Evolutionary conservation across 139 green algal species (phyloP).

Genomic region (Spirogloea muscicola): DNA sequence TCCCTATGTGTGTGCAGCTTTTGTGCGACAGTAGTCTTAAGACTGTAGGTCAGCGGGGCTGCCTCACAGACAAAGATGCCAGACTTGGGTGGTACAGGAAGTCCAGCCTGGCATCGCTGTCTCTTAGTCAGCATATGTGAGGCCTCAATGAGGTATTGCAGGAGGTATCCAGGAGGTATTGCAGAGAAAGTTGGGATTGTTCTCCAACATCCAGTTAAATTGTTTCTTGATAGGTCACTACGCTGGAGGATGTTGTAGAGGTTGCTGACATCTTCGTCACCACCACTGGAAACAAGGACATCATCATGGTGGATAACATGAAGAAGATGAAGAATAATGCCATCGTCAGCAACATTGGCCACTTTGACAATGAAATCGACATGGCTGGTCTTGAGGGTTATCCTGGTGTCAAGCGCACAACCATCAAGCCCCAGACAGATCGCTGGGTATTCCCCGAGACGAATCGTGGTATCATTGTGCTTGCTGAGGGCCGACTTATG

Average conservation of each 20-base stretch:
- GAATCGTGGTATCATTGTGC: constrained; percentile 90
- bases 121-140: no score
- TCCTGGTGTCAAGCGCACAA: constrained; percentile 90
- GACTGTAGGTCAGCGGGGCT: no score
- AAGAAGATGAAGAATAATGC: constrained; percentile 99
- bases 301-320: constrained; percentile 94
- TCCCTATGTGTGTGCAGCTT: no score
- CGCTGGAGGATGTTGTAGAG: constrained; percentile 80
- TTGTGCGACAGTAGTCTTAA: no score
- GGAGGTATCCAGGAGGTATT: no score
- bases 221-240: no score
- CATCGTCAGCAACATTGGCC: constrained; percentile 99
- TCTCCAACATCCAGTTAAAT: no score
- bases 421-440: constrained; percentile 93
- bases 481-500: constrained; percentile 96
- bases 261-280: constrained; percentile 95
- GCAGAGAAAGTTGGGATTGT: no score
- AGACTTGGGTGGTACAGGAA: no score
- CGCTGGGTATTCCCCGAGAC: constrained; percentile 95
- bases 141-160: no score
- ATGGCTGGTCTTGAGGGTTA: constrained; percentile 84
- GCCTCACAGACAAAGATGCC: no score
- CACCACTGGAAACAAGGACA: constrained; percentile 96
- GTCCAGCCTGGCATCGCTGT: no score
- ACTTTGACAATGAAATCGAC: constrained; percentile 99